Evolutionary conservation across 768 basidiomycete genomes (phyloP), one percentile per base, ranked within the genome.

Genomic region (Lentinula lateritia): DNA sequence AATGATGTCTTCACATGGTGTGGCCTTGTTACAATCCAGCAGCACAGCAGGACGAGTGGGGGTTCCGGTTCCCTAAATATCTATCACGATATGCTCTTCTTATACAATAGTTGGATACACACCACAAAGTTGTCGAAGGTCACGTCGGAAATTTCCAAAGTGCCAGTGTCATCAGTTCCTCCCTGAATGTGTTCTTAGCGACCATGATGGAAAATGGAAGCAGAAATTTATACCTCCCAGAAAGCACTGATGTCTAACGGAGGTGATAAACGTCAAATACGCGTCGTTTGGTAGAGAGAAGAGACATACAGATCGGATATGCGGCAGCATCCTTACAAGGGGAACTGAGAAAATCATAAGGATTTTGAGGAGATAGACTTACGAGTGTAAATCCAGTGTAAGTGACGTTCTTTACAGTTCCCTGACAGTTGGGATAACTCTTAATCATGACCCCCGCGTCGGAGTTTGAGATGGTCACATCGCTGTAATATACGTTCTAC

Each of bases 391-490:
- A 69, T 0, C 41, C 61, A 4, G 23, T 65, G 39, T 67, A 69
- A 3, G 65, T 64, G 20, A 69, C 60, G 20, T 69, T 69, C 58
- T 66, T 66, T 34, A 69, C 66, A 12, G 63, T 66, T 0, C 68
- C 68, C 12, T 60, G 50, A 41, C 67, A 68, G 45, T 69, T 66
- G 6, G 68, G 68, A 48, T 68, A 68, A 32, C 58, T 42, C 56
- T 70, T 70, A 50, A 70, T 65, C 62, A 66, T 65, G 20, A 70
- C 58, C 9, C 69, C 69, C 1, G 67, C 64, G 46, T 68, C 69
- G 16, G 66, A 66, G 62, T 70, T 67, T 7, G 64, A 66, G 13
- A 67, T 52, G 0, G 66, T 67, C 20, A 70, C 66, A 61, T 67
- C 57, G 46, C 34, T 62, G 62, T 69, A 68, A 5, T 62, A 16